Evolutionary conservation across 352 stramenopile genomes (phyloP), one percentile per base, ranked within the genome.

Genomic region (Globisporangium paddicum): DNA sequence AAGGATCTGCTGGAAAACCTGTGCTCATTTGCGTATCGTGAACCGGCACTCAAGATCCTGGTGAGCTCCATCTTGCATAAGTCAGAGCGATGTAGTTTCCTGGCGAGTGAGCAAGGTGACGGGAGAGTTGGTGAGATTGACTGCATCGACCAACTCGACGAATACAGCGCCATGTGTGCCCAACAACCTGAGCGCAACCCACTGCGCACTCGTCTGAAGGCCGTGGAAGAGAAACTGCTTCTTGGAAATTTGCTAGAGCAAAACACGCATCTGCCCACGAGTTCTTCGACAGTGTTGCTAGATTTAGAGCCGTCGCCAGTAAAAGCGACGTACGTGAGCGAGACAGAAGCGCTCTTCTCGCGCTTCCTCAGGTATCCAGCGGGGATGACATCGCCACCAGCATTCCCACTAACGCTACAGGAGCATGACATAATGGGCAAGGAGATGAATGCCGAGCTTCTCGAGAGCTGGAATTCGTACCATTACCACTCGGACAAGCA

Each of bases 391-490:
- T 23, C 23, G n/a, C 25, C 6, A 19, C 16, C 25, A 3, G 28
- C 34, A 2, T 58, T 87, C 0, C 70, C 72, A 3, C 47, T 87
- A 18, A 52, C 52, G 6, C 50, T 19, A 5, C 49, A 41, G 5
- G 59, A 60, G 25, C 55, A 21, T 2, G 73, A 81, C 49, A 49
- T 40, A 0, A 73, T 82, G 62, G 63, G 74, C 7, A 62, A 54
- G 14, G 53, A 32, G 1, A 82, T 89, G 74, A 51, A 78, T 23
- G 44, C 53, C 1, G 74, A 82, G 28, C 34, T 89, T 6, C 49
- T 69, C 60, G n/a, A 64, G 3, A 89, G 72, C 41, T 89, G 76
- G 72, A 21, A 64, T 1, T 62, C 58, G 11, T 71, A 79, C 37
- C 70, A 83, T 32, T 48, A 19, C 0, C 60, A 79, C n/a, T 3